Evolutionary conservation across 306 rosid species (phyloP), one percentile per base, ranked within the genome.

Genomic region (Ceratonia siliqua): DNA sequence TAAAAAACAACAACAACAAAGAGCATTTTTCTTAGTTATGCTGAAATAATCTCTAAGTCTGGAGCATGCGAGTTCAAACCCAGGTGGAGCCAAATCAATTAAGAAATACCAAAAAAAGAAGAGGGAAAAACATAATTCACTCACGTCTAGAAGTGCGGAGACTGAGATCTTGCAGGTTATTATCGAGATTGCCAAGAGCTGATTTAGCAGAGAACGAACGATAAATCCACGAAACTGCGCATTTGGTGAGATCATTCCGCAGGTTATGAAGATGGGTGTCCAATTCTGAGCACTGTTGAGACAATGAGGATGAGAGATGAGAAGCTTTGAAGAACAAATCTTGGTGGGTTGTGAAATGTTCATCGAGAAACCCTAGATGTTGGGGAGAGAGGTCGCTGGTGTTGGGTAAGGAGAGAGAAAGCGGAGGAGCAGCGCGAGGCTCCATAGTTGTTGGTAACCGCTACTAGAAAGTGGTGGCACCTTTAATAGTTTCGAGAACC

Each of bases 141-240:
- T 5, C 38, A 90, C 96, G 68, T 17, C 72, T 84, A 20, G 87
- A 82, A n/a, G 85, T 87, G 74, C 74, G 82, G 63, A 83, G 89
- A 77, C 83, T 73, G 82, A 91, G 89, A 76, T 83, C 78, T 52
- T 79, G 87, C 2, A 87, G 85, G 2, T 43, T n/a, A 61, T 58
- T 62, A 45, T 46, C 50, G 83, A 91, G 86, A 6, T 36, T 56
- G 1, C 80, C 71, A 46, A 87, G 64, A 1, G 85, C 71, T 2
- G 79, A 73, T 70, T 84, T 83, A 58, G 89, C 70, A 0, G 74
- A 22, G 46, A 87, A 85, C 14, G 88, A 89, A 36, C 81, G 84
- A 59, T 85, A 70, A 72, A 91, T 87, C 88, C 87, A 91, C 0
- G 90, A 87, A 82, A 89, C 88, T 53, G 72, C 54, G 80, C 70